Conservation (phyloP, 805 yeast genomes). For the Wickerhamomyces ciferrii region DNA sequence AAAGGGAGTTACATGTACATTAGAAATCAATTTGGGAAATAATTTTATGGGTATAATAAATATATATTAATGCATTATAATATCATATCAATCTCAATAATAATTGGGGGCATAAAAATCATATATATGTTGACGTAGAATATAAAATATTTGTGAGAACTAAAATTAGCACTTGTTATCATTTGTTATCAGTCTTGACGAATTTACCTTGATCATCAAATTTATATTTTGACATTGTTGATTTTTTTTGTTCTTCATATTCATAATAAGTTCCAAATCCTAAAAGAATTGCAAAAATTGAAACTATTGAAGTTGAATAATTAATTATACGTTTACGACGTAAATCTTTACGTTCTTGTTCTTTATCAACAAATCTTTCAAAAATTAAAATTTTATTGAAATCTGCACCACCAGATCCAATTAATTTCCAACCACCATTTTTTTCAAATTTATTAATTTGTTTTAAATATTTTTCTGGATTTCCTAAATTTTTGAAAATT, state of each 20-base stretch:
- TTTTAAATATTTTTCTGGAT: slow-evolving; percentile 29
- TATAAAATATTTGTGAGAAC: no score
- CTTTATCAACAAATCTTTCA: slow-evolving; percentile 24
- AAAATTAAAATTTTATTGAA: slow-evolving; percentile 33
- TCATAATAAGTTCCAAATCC: slow-evolving; percentile 4
- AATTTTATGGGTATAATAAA: not conserved
- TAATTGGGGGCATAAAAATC: no score
- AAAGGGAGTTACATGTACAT: slow-evolving; percentile 1
- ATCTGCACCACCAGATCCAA: slow-evolving; percentile 44
- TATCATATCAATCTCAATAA: not conserved
- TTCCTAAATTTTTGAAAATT: slow-evolving; percentile 33
- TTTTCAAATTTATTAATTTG: slow-evolving; percentile 37
- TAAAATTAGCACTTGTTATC: no score
- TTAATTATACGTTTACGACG: slow-evolving; percentile 2
- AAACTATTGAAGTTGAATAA: slow-evolving; percentile 1
- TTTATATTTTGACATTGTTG: not conserved
- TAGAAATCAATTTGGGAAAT: not conserved
- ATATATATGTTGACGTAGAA: no score
- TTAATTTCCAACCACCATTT: slow-evolving; percentile 46
- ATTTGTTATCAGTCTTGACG: not conserved
- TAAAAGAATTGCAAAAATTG: not conserved
- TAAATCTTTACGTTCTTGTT: slow-evolving; percentile 4
- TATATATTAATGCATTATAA: not conserved
- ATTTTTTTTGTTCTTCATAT: slow-evolving; percentile 7
- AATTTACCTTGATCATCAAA: not conserved